Evolutionary conservation across 441 rosid species (phyloP).

Genomic region (Rhodomyrtus psidioides): DNA sequence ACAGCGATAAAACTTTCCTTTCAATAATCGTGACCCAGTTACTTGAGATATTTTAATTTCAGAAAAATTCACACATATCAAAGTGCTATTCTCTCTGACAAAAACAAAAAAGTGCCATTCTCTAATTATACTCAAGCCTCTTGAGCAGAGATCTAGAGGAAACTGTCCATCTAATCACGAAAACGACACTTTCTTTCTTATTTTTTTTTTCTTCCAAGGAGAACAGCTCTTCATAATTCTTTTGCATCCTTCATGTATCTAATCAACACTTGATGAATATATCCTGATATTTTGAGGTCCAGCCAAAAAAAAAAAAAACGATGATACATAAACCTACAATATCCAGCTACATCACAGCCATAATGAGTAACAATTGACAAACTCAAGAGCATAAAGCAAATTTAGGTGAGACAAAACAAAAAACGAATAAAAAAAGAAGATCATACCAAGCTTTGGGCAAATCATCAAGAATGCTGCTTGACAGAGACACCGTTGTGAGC

Average conservation of each 20-base stretch:
- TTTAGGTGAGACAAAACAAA: background rate
- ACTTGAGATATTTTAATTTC: background rate
- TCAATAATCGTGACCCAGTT: background rate
- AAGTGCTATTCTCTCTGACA: background rate
- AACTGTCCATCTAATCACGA: background rate
- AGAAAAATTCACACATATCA: background rate
- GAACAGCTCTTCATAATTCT: background rate
- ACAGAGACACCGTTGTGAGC: slow-evolving; percentile 2
- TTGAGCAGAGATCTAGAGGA: background rate
- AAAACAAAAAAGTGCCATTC: background rate
- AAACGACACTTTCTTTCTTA: background rate
- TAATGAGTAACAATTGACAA: background rate
- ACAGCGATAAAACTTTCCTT: background rate
- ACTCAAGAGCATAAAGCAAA: background rate
- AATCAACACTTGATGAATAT: background rate
- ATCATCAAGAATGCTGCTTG: background rate
- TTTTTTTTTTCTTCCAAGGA: background rate
- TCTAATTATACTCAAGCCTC: background rate
- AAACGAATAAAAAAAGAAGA: background rate
- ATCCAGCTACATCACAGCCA: background rate
- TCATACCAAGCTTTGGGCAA: slow-evolving; percentile 8
- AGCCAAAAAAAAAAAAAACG: background rate
- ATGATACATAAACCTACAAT: background rate
- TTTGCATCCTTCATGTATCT: background rate
- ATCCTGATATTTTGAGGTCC: background rate